These are phyloP conservation scores for Nemania abortiva DNA, from an alignment of 2,329 filamentous ascomycete species.

Conservation along the genomic window DNA sequence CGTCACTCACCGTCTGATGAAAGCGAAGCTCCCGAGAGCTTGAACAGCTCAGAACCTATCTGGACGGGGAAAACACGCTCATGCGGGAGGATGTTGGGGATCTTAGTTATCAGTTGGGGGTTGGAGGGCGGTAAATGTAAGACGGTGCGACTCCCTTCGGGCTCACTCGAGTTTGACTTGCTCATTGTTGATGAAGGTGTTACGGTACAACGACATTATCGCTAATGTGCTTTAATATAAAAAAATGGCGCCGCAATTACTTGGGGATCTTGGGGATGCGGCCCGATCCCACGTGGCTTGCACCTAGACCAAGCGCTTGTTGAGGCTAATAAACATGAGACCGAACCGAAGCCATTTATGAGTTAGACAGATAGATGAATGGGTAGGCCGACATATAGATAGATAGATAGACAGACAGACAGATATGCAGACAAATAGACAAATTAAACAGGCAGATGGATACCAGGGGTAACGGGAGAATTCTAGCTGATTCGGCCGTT, in stretches of 20 bases:
- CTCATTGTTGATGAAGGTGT: slow-evolving; percentile 46
- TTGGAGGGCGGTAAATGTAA: slow-evolving; percentile 50
- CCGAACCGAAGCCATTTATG: slow-evolving; percentile 2
- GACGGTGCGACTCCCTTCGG: slow-evolving; percentile 45
- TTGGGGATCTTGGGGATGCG: neutral
- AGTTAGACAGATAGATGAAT: neutral
- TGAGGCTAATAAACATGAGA: slow-evolving; percentile 9
- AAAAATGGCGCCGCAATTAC: slow-evolving; percentile 15
- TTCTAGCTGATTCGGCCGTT: slow-evolving; percentile 17
- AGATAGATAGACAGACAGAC: neutral
- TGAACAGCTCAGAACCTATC: slow-evolving; percentile 78
- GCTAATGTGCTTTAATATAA: slow-evolving; percentile 20
- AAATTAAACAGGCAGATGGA: neutral
- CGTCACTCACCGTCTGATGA: slow-evolving; percentile 75
- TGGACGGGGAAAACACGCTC: slow-evolving; percentile 81
- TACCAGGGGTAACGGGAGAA: neutral
- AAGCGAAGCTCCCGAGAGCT: slow-evolving; percentile 78
- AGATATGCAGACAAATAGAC: neutral
- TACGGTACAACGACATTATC: slow-evolving; percentile 44
- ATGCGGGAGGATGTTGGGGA: slow-evolving; percentile 72
- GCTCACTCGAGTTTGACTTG: slow-evolving; percentile 48
- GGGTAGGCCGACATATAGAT: neutral
- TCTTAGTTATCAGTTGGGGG: slow-evolving; percentile 58
- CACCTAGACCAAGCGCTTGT: slow-evolving; percentile 15
- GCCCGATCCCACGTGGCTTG: slow-evolving; percentile 19